phyloP scores from a whole-genome alignment of 495 filamentous ascomycete species.

The Thermothielavioides terrestris region DNA sequence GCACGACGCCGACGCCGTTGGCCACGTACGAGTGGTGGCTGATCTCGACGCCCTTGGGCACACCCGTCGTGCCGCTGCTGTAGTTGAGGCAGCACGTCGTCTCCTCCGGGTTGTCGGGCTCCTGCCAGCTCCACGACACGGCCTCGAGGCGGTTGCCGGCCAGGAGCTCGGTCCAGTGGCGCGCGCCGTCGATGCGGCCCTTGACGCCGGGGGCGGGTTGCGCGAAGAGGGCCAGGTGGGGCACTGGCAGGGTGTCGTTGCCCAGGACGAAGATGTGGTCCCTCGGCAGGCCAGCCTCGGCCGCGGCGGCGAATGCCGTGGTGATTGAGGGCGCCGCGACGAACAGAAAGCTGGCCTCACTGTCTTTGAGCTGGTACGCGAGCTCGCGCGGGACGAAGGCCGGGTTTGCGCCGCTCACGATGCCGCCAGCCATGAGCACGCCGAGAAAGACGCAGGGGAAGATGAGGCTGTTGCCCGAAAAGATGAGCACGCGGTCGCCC shows the following conservation, averaged over 20 bases:
- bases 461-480: conserved; percentile 63
- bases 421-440: conserved; percentile 65
- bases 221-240: conserved; percentile 31
- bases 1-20: conserved; percentile 50
- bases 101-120: conserved; percentile 26
- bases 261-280: conserved; percentile 44
- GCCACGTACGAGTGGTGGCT: conserved; percentile 64
- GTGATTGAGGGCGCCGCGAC: conserved; percentile 49
- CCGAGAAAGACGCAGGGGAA: conserved; percentile 67
- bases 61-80: conserved; percentile 69
- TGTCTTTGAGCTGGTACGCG: conserved; percentile 66
- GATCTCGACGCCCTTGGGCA: conserved; percentile 78
- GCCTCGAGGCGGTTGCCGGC: conserved; percentile 33
- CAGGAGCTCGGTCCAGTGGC: conserved; percentile 37
- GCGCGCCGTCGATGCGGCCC: conserved; percentile 29
- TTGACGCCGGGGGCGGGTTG: conserved; percentile 29
- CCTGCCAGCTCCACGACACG: conserved; percentile 36
- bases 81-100: conserved; percentile 56
- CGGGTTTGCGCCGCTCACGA: conserved; percentile 76
- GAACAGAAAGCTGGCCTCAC: conserved; percentile 55
- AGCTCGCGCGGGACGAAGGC: conserved; percentile 62
- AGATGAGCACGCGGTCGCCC: conserved; percentile 67
- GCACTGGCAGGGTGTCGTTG: conserved; percentile 15
- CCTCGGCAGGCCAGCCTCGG: conserved; percentile 51
- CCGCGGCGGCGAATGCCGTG: conserved; percentile 59